Evolutionary conservation across 352 stramenopile species (phyloP).

Genomic region (Pythium phragmitis): DNA sequence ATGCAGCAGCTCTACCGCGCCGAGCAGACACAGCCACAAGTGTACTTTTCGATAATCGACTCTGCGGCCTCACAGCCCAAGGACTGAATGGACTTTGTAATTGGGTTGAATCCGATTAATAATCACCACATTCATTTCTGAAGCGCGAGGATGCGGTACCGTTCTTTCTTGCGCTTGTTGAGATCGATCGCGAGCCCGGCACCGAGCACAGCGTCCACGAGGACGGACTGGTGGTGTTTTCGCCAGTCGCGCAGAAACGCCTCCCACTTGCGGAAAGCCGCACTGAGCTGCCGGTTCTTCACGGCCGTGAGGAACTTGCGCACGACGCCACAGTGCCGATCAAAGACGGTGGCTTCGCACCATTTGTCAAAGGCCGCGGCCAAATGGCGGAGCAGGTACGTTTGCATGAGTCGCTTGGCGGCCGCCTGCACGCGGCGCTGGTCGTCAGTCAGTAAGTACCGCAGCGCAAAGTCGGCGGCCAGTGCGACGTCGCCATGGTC

Average conservation of each 20-base stretch:
- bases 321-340: constrained; percentile 47
- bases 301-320: constrained; percentile 47
- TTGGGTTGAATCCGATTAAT: too few relatives aligned
- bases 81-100: too few relatives aligned
- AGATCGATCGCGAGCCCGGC: constrained; percentile 59
- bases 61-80: constrained; percentile 27
- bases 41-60: constrained; percentile 70
- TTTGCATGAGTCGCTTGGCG: constrained; percentile 43
- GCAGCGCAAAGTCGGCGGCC: constrained; percentile 62
- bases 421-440: constrained; percentile 51
- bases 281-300: constrained; percentile 44
- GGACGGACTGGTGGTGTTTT: constrained; percentile 38
- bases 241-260: constrained; percentile 37
- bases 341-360: constrained; percentile 39
- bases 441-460: constrained; percentile 50
- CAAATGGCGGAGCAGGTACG: constrained; percentile 41
- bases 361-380: constrained; percentile 48
- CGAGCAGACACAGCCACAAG: constrained; percentile 47
- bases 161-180: constrained; percentile 59
- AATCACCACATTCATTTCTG: constrained; percentile 41
- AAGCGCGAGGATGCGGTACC: constrained; percentile 65
- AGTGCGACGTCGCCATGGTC: constrained; percentile 45
- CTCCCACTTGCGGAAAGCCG: constrained; percentile 65
- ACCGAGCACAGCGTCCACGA: constrained; percentile 38
- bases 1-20: constrained; percentile 42